Base-by-base conservation (phyloP, 441 rosid genomes). In the Gossypium trilobum region DNA sequence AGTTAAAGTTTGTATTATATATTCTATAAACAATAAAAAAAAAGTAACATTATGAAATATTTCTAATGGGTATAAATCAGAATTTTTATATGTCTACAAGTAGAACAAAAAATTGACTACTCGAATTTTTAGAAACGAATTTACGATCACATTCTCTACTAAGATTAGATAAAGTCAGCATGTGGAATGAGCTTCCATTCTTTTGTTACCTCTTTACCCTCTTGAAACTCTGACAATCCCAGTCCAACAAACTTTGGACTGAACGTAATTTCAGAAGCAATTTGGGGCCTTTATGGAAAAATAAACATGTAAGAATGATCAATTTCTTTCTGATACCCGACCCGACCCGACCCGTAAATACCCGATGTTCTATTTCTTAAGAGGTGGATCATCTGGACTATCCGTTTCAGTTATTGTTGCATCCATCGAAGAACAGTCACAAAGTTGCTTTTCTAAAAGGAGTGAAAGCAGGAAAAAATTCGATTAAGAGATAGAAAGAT, bases 401-500 rank as follows among this genome's bases (percentile, higher is more conserved):
- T 27, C 23, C 22, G 9, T 25, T 67, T 48, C 0, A 14, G 9
- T 50, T 1, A 25, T 1, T 16, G 71, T 19, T 33, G 44, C 57
- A 48, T 14, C 42, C 71, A 27, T 50, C 44, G 2, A 36, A 56
- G 71, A 50, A 25, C 9, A 58, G 1, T 13, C 4, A 29, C 52
- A 22, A 0, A 23, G 7, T 27, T 50, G 58, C 57, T 25, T 2
- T 20, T 20, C 20, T 33, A 7, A 19, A n/a, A 55, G 46, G 9
- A 9, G 20, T 20, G 51, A 48, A 42, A 48, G 46, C 60, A 17
- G 23, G 50, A 1, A 27, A 13, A 8, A 16, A 29, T 2, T 44
- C 56, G 70, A n/a, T 20, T 51, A 57, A 33, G 20, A 61, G 58
- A 79, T 52, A 52, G 19, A 60, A 63, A 79, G 51, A 91, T 91